Evolutionary conservation across 192 early-diverging fungal species (phyloP), one percentile per base, ranked within the genome.

Genomic region (Physocladia obscura): DNA sequence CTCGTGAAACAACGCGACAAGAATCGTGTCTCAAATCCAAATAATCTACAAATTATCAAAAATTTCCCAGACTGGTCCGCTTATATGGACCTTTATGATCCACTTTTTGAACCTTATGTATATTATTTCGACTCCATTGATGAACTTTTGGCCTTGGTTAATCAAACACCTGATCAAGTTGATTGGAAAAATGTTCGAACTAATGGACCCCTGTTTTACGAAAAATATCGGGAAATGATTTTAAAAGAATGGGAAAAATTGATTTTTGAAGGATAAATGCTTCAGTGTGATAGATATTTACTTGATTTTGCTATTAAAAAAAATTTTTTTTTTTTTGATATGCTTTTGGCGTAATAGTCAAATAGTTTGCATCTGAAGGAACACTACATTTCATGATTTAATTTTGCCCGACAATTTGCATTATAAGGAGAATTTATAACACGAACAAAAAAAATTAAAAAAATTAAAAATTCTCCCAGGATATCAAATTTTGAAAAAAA

Each of bases 111-210:
- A 37, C 57, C 57, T 19, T 59, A 35, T 37, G 57, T 59, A 8
- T 59, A 59, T 30, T 59, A 36, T 30, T 59, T 59, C 30, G 57
- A 59, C 34, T 59, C 57, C 8, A n/a, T 59, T 15, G 31, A 27
- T 17, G 57, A 59, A 37, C 57, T 59, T 8, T 26, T 30, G 17
- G 31, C 8, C 19, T 36, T 29, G 24, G 17, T 36, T 17, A 24
- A 36, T 19, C 8, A 35, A 19, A 49, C 37, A 26, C 31, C 24
- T 26, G 30, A 13, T 24, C 39, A 63, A 24, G 11, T 63, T 30
- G 61, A 63, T 30, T 49, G 19, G 39, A 63, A 63, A 30, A 40
- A 63, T 27, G 61, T 63, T 13, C 21, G 24, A 8, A 44, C 1
- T 1, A 48, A 63, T 22, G 61, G 61, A 8, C 19, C 24, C 11